Evolutionary conservation across 2,329 filamentous ascomycete genomes (phyloP), one percentile per base, ranked within the genome.

Genomic region (Beauveria caledonica): DNA sequence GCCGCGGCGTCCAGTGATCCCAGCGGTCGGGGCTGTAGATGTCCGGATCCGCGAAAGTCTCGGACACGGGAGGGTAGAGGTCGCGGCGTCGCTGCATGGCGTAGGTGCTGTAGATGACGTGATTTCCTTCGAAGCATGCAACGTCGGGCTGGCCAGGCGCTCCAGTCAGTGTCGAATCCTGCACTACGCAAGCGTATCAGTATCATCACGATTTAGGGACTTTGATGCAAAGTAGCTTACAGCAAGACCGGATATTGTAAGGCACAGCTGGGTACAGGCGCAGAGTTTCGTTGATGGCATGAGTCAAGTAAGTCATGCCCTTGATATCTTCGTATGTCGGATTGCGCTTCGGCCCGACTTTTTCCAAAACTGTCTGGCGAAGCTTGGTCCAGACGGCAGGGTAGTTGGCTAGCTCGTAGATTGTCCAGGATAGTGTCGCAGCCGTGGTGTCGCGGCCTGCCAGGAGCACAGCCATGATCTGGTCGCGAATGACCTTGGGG

Each of bases 371-470:
- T 72, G 96, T 91, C 25, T 77, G 73, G 25, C 92, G 85, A 56
- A 97, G 79, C 70, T 85, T 89, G 57, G 77, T 71, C 3, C 91
- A 82, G 2, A 84, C 80, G 2, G 83, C 76, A 0, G 91, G 90
- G 65, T 90, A 80, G 17, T 85, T 84, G 42, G 86, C 83, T 2
- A 97, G 80, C 72, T 96, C 90, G 72, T 94, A 95, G 62, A 96
- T 79, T 40, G 84, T 80, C 87, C 91, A 96, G 0, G 86, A 88
- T 0, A 97, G 80, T 0, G 89, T 91, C 17, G 81, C 84, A 33
- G 92, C 92, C 0, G 92, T 97, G 15, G 92, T 96, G 72, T 97
- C 92, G 44, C 89, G 83, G 13, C 90, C 92, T 1, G 92, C 92
- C 17, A 97, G 82, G 3, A 93, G 80, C 11, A 92, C 80, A 9